A percentile compares a stretch with the other conserved stretches of the same genome.
These are phyloP conservation scores for Sanguinoderma infundibulare DNA, from an alignment of 1,284 basidiomycete genomes.

Conservation along the genomic window DNA sequence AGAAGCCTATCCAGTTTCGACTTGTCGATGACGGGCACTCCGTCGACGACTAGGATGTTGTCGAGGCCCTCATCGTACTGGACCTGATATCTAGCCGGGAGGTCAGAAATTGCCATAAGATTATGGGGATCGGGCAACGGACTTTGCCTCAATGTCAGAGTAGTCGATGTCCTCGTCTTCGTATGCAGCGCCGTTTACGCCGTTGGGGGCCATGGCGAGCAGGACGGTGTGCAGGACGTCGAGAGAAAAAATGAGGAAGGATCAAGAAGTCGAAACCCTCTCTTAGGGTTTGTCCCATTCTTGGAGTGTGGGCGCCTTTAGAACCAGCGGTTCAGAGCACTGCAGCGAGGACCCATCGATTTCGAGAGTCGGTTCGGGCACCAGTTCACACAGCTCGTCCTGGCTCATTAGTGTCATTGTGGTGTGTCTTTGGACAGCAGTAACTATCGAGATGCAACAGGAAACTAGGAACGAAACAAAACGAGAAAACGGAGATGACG, in stretches of 20 bases:
- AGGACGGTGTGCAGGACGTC: constrained; percentile 12
- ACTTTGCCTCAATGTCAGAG: constrained; percentile 95
- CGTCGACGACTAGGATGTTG: constrained; percentile 87
- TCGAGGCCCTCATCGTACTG: constrained; percentile 84
- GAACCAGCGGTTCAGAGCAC: background rate
- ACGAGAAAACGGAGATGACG: constrained; percentile 30
- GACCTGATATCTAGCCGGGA: constrained; percentile 71
- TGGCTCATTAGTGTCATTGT: constrained; percentile 29
- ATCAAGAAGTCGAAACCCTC: constrained; percentile 15
- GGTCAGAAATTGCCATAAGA: constrained; percentile 11
- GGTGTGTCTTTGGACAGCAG: constrained; percentile 27
- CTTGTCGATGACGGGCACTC: constrained; percentile 86
- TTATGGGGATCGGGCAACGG: constrained; percentile 29
- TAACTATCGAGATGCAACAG: constrained; percentile 34
- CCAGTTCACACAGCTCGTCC: background rate
- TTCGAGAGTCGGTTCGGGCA: background rate
- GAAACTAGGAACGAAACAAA: constrained; percentile 32
- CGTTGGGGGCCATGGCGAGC: constrained; percentile 34
- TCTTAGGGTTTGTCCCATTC: constrained; percentile 11
- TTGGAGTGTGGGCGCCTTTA: background rate
- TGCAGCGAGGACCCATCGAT: background rate
- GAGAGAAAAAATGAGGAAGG: constrained; percentile 21
- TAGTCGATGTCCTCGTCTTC: constrained; percentile 85
- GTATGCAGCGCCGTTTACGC: constrained; percentile 30
- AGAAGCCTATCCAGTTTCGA: constrained; percentile 80